Base-by-base conservation (phyloP, 2,329 filamentous ascomycete species). In the Beauveria asiatica region DNA sequence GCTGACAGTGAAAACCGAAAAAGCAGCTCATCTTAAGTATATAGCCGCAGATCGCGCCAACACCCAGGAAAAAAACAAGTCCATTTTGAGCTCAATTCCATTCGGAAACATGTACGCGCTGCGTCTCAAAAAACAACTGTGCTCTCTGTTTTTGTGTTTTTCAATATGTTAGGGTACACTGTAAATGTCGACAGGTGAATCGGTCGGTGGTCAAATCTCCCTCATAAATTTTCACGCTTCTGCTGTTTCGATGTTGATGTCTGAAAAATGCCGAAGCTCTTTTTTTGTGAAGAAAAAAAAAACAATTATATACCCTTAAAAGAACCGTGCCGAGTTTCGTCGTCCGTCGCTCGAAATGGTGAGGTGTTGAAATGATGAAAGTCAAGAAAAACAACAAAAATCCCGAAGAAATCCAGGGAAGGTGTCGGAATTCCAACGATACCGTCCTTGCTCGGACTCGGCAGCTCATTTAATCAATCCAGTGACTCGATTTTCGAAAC, bases 271-370 rank as follows among this genome's bases (percentile, higher is more conserved):
- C 49, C 55, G 55, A 57, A 48, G 44, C 55, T 49, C 30, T n/a
- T 57, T 42, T 46, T 45, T 53, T 27, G 44, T 17, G 16, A 21
- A 23, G 21, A 30, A 51, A 25, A 50, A 21, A 60, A 60, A 60
- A 54, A 56, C 9, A 56, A 42, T 33, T 55, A 60, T 60, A 46
- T 60, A 60, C 45, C 50, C 33, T 51, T 44, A 50, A 41, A 58
- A 41, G 42, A 57, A 46, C 23, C 23, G 23, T 19, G 39, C 17
- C 55, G 45, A 57, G 55, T 33, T 41, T 57, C 44, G 54, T 57
- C 48, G 48, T 45, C 37, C 48, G 48, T 59, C 56, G 46, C 56
- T 51, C 48, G 37, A 52, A 6, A 16, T 37, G 33, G 33, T 51
- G 37, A 52, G 5, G 6, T 37, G 33, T 11, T 45, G 25, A 23